A percentile compares a stretch with the other conserved stretches of the same genome.
phyloP scores from a whole-genome alignment of 495 filamentous ascomycete species.

The Neurospora sp. region DNA sequence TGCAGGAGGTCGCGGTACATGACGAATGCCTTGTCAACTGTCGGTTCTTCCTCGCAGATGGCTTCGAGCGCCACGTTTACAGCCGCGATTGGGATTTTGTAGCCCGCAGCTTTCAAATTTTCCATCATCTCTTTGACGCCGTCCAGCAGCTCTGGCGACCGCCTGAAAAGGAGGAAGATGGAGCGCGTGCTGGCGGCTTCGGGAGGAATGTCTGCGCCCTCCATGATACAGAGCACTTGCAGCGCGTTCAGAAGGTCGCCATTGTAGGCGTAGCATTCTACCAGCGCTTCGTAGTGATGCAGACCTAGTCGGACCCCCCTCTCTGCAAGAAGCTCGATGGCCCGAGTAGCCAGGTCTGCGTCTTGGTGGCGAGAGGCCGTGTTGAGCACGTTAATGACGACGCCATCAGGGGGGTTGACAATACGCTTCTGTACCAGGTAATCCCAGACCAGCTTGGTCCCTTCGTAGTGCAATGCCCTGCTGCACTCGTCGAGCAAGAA shows the following conservation, averaged over 20 bases:
- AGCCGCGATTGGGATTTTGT: constrained; percentile 43
- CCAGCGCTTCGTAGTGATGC: constrained; percentile 68
- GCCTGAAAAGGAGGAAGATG: constrained; percentile 35
- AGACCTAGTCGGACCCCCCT: constrained; percentile 42
- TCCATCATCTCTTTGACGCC: constrained; percentile 46
- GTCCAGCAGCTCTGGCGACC: constrained; percentile 19
- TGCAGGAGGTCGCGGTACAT: constrained; percentile 62
- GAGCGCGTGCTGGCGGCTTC: constrained; percentile 45
- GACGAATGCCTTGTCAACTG: constrained; percentile 47
- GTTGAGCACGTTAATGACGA: constrained; percentile 55
- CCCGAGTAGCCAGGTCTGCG: constrained; percentile 54
- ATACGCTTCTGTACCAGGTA: constrained; percentile 52
- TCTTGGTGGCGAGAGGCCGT: constrained; percentile 59
- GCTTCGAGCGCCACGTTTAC: constrained; percentile 56
- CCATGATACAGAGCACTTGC: constrained; percentile 59
- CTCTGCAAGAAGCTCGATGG: constrained; percentile 47
- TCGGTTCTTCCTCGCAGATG: constrained; percentile 21
- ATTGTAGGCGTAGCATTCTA: constrained; percentile 53
- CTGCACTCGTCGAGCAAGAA: constrained; percentile 63
- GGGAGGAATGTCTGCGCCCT: constrained; percentile 43
- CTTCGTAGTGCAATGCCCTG: constrained; percentile 26
- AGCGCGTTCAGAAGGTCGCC: constrained; percentile 48
- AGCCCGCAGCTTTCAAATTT: constrained; percentile 34
- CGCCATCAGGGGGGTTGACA: constrained; percentile 55
- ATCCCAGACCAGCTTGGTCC: constrained; percentile 46